Evolutionary conservation across 2,329 filamentous ascomycete genomes (phyloP).

Genomic region (Clonostachys chloroleuca): DNA sequence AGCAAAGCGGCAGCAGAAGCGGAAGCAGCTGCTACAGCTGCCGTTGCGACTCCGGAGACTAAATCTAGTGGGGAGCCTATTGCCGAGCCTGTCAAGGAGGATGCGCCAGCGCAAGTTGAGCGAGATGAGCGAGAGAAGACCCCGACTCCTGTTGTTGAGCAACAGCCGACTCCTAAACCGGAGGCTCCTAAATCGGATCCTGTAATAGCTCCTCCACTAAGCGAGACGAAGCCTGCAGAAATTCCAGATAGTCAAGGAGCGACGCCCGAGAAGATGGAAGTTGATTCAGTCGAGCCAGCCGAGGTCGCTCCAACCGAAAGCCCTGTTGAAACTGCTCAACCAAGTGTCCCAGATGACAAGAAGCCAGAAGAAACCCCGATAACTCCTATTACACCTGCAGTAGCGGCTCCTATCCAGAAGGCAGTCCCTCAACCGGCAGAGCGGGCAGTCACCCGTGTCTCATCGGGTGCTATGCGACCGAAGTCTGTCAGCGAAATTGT

Average conservation of each 20-base stretch:
- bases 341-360: no score
- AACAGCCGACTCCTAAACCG: not conserved
- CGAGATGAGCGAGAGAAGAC: no score
- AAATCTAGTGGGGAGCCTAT: not conserved
- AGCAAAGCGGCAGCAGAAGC: constrained; percentile 11
- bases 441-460: constrained; percentile 65
- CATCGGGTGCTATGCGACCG: constrained; percentile 64
- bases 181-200: not conserved
- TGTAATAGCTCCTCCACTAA: not conserved
- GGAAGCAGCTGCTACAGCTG: constrained; percentile 3
- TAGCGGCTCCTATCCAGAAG: not conserved
- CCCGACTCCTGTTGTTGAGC: not conserved
- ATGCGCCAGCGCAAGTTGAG: no score
- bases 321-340: no score
- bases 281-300: constrained; percentile 16
- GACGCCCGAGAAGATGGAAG: constrained; percentile 23
- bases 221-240: constrained; percentile 8
- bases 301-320: no score
- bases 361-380: no score
- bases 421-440: constrained; percentile 18
- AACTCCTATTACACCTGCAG: not conserved
- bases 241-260: constrained; percentile 29
- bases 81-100: no score
- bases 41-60: constrained; percentile 2
- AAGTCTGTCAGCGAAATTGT: constrained; percentile 73